Conservation (phyloP, 768 basidiomycete genomes). For the Rhodotorula sphaerocarpa region DNA sequence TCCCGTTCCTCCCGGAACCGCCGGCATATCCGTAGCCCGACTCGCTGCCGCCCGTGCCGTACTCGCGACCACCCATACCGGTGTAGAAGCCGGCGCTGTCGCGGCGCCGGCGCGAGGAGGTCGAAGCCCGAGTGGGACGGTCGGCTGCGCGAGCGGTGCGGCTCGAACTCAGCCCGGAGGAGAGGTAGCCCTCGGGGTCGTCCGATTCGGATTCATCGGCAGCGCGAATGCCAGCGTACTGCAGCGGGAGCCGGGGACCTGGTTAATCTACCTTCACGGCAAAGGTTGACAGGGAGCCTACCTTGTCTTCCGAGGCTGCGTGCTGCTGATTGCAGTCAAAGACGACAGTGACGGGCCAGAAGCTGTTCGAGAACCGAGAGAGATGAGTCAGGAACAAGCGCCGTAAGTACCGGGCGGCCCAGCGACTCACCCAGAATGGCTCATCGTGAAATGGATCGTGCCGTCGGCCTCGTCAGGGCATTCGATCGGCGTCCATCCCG, state of each 20-base stretch:
- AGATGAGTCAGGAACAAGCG: neutral
- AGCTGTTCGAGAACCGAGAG: neutral
- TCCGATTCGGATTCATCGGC: neutral
- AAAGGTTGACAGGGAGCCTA: neutral
- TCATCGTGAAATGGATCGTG: constrained; percentile 25
- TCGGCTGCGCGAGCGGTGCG: neutral
- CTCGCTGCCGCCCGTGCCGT: neutral
- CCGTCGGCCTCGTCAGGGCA: constrained; percentile 12
- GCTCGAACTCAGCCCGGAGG: too few relatives aligned
- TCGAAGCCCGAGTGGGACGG: neutral
- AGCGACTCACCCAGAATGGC: constrained; percentile 5
- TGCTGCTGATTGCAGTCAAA: constrained; percentile 27
- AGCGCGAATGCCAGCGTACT: constrained; percentile 19
- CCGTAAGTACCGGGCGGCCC: neutral
- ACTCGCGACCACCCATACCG: neutral
- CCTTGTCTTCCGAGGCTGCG: constrained; percentile 19
- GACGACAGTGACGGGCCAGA: constrained; percentile 34
- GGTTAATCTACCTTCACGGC: neutral
- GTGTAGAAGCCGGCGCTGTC: neutral
- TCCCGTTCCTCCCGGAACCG: neutral
- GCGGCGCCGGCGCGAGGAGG: neutral
- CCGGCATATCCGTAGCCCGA: neutral
- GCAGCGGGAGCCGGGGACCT: neutral
- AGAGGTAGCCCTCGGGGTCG: neutral
- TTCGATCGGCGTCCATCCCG: constrained; percentile 12